These are phyloP conservation scores for Xylariaceae sp. DNA, from an alignment of 2,329 filamentous ascomycete genomes.

Conservation along the genomic window DNA sequence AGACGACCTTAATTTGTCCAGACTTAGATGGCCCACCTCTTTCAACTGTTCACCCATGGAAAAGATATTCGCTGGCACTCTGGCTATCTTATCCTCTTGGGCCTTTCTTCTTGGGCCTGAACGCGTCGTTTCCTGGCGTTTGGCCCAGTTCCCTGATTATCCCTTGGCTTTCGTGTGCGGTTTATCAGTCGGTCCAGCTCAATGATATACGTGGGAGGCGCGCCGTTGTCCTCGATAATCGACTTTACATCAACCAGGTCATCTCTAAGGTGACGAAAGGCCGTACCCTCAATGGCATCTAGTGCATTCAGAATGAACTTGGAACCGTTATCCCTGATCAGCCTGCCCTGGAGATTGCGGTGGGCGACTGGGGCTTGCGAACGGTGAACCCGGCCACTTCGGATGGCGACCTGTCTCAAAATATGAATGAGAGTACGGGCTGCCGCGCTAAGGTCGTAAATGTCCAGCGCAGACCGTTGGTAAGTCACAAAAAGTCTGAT, in stretches of 20 bases:
- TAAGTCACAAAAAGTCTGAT: slow-evolving; percentile 39
- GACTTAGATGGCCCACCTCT: background rate
- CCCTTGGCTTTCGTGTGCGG: too few species aligned
- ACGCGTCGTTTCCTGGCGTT: background rate
- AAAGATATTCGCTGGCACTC: too few species aligned
- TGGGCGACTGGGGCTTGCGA: slow-evolving; percentile 10
- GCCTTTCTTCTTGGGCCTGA: background rate
- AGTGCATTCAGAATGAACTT: slow-evolving; percentile 34
- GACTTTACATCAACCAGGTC: slow-evolving; percentile 30
- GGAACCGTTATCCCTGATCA: background rate
- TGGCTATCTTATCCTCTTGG: background rate
- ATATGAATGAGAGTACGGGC: slow-evolving; percentile 45
- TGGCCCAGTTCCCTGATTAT: background rate
- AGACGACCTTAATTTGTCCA: too few species aligned
- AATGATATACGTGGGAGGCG: background rate
- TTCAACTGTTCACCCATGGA: background rate
- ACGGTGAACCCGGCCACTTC: slow-evolving; percentile 19
- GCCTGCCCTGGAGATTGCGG: slow-evolving; percentile 12
- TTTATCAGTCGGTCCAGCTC: background rate
- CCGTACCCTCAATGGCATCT: slow-evolving; percentile 13
- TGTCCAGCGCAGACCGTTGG: slow-evolving; percentile 26
- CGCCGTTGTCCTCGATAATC: background rate
- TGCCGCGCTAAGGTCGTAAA: slow-evolving; percentile 31
- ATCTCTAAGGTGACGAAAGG: slow-evolving; percentile 15
- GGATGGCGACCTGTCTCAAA: slow-evolving; percentile 39